phyloP scores from a whole-genome alignment of 2,329 filamentous ascomycete genomes.

The Aspergillus pseudoterreus region DNA sequence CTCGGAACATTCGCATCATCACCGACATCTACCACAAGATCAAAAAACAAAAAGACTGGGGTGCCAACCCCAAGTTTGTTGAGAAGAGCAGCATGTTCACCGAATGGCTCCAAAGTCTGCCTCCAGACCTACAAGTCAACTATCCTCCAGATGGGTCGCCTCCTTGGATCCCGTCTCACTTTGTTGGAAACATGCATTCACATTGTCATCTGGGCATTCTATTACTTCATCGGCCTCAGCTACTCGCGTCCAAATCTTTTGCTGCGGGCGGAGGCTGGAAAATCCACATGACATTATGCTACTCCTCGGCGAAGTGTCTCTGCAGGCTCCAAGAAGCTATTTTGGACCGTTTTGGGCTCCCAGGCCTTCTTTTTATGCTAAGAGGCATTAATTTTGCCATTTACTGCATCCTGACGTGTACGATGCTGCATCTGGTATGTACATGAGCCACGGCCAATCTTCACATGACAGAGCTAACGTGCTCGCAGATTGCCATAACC shows the following conservation, averaged over 20 bases:
- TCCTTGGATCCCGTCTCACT: constrained; percentile 82
- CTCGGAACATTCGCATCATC: constrained; percentile 74
- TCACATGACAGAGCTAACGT: background rate
- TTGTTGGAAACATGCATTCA: constrained; percentile 81
- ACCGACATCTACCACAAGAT: constrained; percentile 70
- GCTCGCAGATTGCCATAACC: constrained; percentile 76
- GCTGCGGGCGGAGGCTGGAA: constrained; percentile 74
- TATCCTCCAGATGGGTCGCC: constrained; percentile 75
- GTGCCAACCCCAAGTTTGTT: constrained; percentile 76
- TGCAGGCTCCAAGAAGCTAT: constrained; percentile 85
- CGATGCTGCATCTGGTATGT: constrained; percentile 87
- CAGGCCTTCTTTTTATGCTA: constrained; percentile 85
- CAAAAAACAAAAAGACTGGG: constrained; percentile 79
- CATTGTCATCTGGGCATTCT: constrained; percentile 86
- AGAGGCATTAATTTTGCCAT: constrained; percentile 92
- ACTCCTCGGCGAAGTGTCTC: constrained; percentile 76
- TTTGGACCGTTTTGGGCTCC: constrained; percentile 69
- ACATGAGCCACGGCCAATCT: background rate
- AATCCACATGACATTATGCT: constrained; percentile 80
- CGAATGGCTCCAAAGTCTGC: constrained; percentile 72
- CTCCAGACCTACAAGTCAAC: constrained; percentile 70
- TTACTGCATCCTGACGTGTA: constrained; percentile 87
- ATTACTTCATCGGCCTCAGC: constrained; percentile 80
- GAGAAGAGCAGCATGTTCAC: constrained; percentile 74
- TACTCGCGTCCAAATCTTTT: constrained; percentile 73